Evolutionary conservation across 2,329 filamentous ascomycete species (phyloP).

Genomic region (Trichoderma atrobrunneum): DNA sequence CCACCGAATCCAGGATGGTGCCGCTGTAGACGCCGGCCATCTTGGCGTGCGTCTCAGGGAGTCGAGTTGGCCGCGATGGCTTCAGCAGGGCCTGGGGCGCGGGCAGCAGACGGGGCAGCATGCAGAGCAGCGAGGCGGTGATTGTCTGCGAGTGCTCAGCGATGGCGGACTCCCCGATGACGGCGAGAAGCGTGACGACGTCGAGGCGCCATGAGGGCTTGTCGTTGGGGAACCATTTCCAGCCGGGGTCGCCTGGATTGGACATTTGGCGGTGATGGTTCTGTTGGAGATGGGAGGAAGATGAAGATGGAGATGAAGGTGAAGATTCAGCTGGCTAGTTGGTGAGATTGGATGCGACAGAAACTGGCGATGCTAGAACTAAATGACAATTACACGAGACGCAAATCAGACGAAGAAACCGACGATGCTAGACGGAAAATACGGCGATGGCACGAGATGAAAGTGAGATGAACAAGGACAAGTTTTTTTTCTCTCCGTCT

Average conservation of each 20-base stretch:
- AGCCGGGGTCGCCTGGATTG: slow-evolving; percentile 26
- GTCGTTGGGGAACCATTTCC: slow-evolving; percentile 45
- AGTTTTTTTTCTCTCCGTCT: background rate
- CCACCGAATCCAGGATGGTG: slow-evolving; percentile 51
- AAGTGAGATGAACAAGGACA: background rate
- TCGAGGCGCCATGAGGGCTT: slow-evolving; percentile 54
- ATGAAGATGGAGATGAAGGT: background rate
- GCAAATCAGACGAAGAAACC: background rate
- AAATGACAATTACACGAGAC: background rate
- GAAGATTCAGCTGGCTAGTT: background rate
- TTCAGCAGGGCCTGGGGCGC: slow-evolving; percentile 62
- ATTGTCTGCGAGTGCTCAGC: slow-evolving; percentile 57
- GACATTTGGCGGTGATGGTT: slow-evolving; percentile 24
- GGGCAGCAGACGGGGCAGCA: slow-evolving; percentile 59
- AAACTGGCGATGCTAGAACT: background rate
- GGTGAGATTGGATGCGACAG: background rate
- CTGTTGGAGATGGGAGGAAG: background rate
- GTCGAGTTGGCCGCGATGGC: slow-evolving; percentile 50
- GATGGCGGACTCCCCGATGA: slow-evolving; percentile 60
- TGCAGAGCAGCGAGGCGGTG: slow-evolving; percentile 56
- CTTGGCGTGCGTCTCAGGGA: slow-evolving; percentile 53
- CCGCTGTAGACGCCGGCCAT: slow-evolving; percentile 60
- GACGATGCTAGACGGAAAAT: background rate
- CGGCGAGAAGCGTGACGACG: slow-evolving; percentile 60
- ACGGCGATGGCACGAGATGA: background rate